Base-by-base conservation (phyloP, 345 rosid genomes). In the Brassica cretica region DNA sequence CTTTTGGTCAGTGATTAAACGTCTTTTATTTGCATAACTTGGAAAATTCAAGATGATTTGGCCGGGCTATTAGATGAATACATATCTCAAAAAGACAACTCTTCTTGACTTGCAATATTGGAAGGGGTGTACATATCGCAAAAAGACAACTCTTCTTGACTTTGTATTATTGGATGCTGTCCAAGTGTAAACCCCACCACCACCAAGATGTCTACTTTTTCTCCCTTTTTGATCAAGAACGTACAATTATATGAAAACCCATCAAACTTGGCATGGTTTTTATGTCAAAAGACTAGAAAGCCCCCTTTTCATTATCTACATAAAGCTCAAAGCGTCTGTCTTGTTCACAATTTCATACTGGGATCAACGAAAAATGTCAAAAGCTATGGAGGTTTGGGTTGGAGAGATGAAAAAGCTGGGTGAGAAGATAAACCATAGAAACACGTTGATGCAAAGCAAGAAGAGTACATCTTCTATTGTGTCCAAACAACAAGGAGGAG, bases 381-480 rank as follows among this genome's bases (percentile, higher is more conserved):
- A 84, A 71, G 75, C 85, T 29, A 87, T 89, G 51, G 91, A 85
- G 78, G 41, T 16, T 7, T 91, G 89, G 80, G 76, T 81, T 77
- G 85, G 73, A 24, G 90, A 91, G 85, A 25, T 91, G 11, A 82
- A 81, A 56, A 91, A 86, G 84, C 80, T 90, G 64, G 73, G 72
- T 64, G 88, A 87, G 75, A 89, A 78, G 78, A 82, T 88, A 3
- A 61, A 58, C 27, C 71, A 80, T 14, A 84, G 78, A 72, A 85
- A 68, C 60, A 80, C 84, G 2, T 24, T 84, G 65, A 73, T 79
- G 44, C 74, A 71, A 59, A 66, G 73, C 49, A 71, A 59, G 53
- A 64, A 32, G 61, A 10, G 53, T 56, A 33, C 73, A 76, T 8
- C 72, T 2, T 56, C 77, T 30, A n/a, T 78, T 66, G 56, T 66